These are phyloP conservation scores for Apiospora malaysiana DNA, from an alignment of 2,329 filamentous ascomycete species.

Conservation along the genomic window DNA sequence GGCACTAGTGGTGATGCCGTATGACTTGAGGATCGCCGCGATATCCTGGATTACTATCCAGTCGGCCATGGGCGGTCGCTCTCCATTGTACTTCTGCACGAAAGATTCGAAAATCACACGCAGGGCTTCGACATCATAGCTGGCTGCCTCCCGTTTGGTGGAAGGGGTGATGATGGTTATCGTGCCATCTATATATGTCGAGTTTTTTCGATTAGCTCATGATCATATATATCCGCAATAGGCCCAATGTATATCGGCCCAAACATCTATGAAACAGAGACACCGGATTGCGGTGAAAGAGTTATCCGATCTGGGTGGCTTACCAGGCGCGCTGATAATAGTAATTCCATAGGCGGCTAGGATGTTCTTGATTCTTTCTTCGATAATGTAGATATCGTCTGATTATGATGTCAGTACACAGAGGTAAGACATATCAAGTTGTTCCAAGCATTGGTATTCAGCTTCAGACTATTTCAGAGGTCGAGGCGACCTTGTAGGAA, in stretches of 20 bases:
- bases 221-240: not conserved
- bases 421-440: not conserved
- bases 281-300: not conserved
- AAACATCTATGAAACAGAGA: not conserved
- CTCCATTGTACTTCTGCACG: slow-evolving; percentile 23
- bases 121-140: slow-evolving; percentile 22
- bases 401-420: not conserved
- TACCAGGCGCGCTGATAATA: slow-evolving; percentile 22
- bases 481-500: not conserved
- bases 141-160: slow-evolving; percentile 20
- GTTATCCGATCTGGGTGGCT: not conserved
- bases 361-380: slow-evolving; percentile 26
- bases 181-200: slow-evolving; percentile 11
- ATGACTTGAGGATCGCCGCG: slow-evolving; percentile 30
- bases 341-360: slow-evolving; percentile 24
- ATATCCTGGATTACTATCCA: slow-evolving; percentile 32
- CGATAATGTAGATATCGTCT: slow-evolving; percentile 25
- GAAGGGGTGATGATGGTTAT: slow-evolving; percentile 24
- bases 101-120: slow-evolving; percentile 20
- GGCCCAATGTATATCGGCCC: not conserved
- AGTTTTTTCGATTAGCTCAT: not conserved
- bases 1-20: slow-evolving; percentile 27
- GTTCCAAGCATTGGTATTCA: not conserved
- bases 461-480: not conserved
- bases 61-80: slow-evolving; percentile 29